Percentiles rank a stretch among this genome's conserved stretches.
phyloP scores from a whole-genome alignment of 805 yeast genomes.

The Metschnikowia rubicola region DNA sequence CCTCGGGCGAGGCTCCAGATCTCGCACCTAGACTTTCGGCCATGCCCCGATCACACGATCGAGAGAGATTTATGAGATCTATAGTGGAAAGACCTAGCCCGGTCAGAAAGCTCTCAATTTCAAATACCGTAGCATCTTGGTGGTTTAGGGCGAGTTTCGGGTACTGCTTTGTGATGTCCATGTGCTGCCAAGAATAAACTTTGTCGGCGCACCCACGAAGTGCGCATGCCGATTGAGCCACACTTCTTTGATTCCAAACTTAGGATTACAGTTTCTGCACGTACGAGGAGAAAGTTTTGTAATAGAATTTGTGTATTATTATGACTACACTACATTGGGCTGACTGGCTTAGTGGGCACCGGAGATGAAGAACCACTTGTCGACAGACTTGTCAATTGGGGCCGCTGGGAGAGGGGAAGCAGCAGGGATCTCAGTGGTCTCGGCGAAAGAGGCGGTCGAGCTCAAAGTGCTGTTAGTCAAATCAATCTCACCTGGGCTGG shows the following conservation, averaged over 20 bases:
- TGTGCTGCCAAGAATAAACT: background rate
- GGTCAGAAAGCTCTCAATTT: conserved; percentile 1
- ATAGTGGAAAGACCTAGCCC: conserved; percentile 7
- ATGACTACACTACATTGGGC: background rate
- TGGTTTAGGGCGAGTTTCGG: background rate
- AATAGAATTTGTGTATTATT: background rate
- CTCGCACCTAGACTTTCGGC: conserved; percentile 3
- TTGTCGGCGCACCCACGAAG: background rate
- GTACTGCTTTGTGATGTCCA: conserved; percentile 9
- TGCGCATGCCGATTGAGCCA: background rate
- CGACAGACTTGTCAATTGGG: conserved; percentile 93
- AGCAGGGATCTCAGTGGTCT: conserved; percentile 54
- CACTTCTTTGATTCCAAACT: background rate
- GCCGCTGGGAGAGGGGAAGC: conserved; percentile 77
- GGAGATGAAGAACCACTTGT: conserved; percentile 98
- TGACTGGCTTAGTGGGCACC: conserved; percentile 50
- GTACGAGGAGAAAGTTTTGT: background rate
- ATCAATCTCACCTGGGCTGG: conserved; percentile 32
- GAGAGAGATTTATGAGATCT: conserved; percentile 1
- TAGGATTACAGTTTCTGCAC: background rate
- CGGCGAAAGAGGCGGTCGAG: conserved; percentile 51
- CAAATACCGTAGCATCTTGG: conserved; percentile 1
- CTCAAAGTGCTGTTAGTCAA: conserved; percentile 51
- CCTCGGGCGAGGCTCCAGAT: conserved; percentile 6
- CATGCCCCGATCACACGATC: background rate